Evolutionary conservation across 257 asterid genomes (phyloP), one percentile per base, ranked within the genome.

Genomic region (Galeopsis tetrahit): DNA sequence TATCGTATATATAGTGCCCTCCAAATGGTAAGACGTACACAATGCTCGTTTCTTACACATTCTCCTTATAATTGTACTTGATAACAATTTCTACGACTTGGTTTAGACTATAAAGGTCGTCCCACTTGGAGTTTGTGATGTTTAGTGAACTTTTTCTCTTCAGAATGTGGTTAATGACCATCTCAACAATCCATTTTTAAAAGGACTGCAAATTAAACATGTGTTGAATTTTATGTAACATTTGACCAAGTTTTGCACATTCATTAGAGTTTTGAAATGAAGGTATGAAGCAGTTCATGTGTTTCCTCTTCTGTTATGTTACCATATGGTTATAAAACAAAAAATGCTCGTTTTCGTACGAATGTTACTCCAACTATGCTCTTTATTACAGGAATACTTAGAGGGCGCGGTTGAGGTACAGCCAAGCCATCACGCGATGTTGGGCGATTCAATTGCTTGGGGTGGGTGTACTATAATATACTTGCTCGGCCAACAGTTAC

Each of bases 401-500:
- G 95, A 85, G 77, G 96, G 89, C 71, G 76, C 92, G 55, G 80
- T 75, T 64, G 93, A 82, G 57, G 84, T 76, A 78, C 98, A 86
- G 63, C 79, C 93, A 32, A 82, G 75, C 85, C 87, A 78, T 72
- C 85, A 82, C 14, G 95, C 90, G 63, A 81, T 83, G 83, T 65
- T 94, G 92, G 98, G 98, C 3, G 98, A 94, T 79, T 91, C 98
- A 11, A 82, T 94, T 72, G 91, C 97, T 68, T 94, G 98, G 98
- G 97, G 97, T 67, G 98, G 96, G 75, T 94, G 98, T 70, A 94
- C 98, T 6, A 84, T 94, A 59, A 86, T 94, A 78, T 94, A 94
- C 83, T 83, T 94, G 79, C 96, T 94, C 15, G 98, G 98, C 53
- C 98, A 91, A 75, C 98, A 94, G 73, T 74, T 94, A 77, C 98